These are phyloP conservation scores for Phytophthora niederhauseri DNA, from an alignment of 352 stramenopile species.

Conservation along the genomic window DNA sequence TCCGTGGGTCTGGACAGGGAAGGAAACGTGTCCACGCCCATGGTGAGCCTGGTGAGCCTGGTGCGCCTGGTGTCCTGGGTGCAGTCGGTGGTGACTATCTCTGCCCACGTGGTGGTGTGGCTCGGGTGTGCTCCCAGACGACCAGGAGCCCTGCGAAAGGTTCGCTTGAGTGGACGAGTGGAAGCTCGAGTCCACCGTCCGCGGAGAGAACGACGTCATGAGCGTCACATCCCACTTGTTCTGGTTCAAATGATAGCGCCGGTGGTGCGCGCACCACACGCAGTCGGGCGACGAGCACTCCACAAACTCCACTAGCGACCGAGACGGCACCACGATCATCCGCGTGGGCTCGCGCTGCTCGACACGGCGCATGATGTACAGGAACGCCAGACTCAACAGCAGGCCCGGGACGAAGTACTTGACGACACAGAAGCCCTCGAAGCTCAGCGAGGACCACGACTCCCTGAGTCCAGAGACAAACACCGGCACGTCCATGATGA, in stretches of 20 bases:
- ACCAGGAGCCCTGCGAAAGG: constrained; percentile 47
- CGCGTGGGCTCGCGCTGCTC: constrained; percentile 62
- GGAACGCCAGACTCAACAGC: constrained; percentile 60
- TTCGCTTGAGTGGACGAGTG: constrained; percentile 54
- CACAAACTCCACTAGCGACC: constrained; percentile 71
- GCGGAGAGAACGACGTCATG: constrained; percentile 57
- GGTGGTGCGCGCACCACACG: constrained; percentile 77
- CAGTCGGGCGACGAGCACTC: constrained; percentile 70
- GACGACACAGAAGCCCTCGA: constrained; percentile 49
- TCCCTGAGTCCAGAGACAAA: constrained; percentile 33
- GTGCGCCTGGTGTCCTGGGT: constrained; percentile 16
- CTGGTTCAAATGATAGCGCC: constrained; percentile 60
- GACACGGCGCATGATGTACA: constrained; percentile 80
- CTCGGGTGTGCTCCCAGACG: constrained; percentile 36
- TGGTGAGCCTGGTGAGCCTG: constrained; percentile 21
- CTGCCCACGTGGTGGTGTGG: constrained; percentile 22
- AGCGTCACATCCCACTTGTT: constrained; percentile 71
- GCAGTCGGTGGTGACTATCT: constrained; percentile 34
- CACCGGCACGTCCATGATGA: constrained; percentile 58
- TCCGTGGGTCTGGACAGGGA: constrained; percentile 28
- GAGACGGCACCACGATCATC: constrained; percentile 54
- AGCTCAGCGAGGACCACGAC: constrained; percentile 39
- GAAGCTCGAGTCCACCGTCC: constrained; percentile 64
- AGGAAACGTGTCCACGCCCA: constrained; percentile 12
- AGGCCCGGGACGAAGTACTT: constrained; percentile 62